A percentile compares a stretch with the other conserved stretches of the same genome.
phyloP scores from a whole-genome alignment of 148 eudicot genomes.

The Rhododendron kiyosumense region DNA sequence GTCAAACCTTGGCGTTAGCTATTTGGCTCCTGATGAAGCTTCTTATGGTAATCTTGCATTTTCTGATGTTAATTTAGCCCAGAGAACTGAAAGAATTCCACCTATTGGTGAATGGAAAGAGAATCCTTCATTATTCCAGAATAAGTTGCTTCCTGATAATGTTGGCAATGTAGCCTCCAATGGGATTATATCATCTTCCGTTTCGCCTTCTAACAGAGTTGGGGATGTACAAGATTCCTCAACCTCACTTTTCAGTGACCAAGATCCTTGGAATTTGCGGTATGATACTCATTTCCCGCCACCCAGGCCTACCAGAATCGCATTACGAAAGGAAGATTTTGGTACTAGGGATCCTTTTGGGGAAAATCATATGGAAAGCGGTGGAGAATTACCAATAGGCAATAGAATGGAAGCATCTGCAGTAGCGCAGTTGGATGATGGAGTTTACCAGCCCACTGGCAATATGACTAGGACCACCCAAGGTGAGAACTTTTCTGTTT shows the following conservation, averaged over 20 bases:
- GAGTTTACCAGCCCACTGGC: conserved; percentile 21
- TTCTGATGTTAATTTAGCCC: conserved; percentile 32
- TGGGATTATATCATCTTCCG: conserved; percentile 18
- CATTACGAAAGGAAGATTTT: conserved; percentile 41
- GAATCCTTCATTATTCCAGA: conserved; percentile 26
- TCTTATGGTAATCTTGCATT: conserved; percentile 22
- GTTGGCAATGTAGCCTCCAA: conserved; percentile 22
- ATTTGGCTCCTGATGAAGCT: conserved; percentile 20
- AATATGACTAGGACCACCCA: conserved; percentile 28
- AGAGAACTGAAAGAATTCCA: conserved; percentile 24
- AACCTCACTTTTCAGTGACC: conserved; percentile 60
- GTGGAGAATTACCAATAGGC: conserved; percentile 35
- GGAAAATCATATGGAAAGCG: conserved; percentile 34
- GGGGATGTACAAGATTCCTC: conserved; percentile 44
- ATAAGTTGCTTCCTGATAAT: conserved; percentile 25
- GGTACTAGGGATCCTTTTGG: conserved; percentile 28
- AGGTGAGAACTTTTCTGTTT: conserved; percentile 31
- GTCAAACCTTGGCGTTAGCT: conserved; percentile 18
- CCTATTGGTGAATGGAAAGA: conserved; percentile 38
- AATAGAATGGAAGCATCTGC: conserved; percentile 28
- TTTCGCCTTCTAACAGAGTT: conserved; percentile 34
- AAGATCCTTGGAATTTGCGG: conserved; percentile 74
- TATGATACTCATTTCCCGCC: conserved; percentile 63
- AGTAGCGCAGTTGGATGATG: conserved; percentile 38
- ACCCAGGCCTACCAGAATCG: conserved; percentile 62